Percentiles rank a stretch among this genome's conserved stretches.
Evolutionary conservation across 2,329 filamentous ascomycete genomes (phyloP).

Genomic region (Aspergillus brasiliensis): DNA sequence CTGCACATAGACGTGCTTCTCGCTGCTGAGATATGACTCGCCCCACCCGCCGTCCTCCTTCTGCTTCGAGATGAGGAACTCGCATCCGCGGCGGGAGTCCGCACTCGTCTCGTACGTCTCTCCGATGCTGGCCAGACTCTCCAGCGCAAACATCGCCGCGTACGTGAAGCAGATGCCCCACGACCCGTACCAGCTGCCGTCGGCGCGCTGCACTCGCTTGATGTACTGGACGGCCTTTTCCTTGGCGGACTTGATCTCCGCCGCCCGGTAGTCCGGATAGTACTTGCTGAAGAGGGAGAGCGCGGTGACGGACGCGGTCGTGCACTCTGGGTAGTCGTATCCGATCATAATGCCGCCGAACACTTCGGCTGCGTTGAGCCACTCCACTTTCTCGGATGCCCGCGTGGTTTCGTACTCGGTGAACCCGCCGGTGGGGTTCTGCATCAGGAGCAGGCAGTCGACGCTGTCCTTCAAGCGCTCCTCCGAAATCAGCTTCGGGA

Average conservation of each 20-base stretch:
- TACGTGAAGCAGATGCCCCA: slow-evolving; percentile 99
- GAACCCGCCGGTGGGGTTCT: slow-evolving; percentile 82
- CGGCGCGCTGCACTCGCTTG: slow-evolving; percentile 70
- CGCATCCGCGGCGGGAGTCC: slow-evolving; percentile 72
- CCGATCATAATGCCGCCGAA: slow-evolving; percentile 98
- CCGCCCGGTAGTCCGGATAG: slow-evolving; percentile 76
- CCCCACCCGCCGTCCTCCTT: slow-evolving; percentile 93
- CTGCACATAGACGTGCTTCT: slow-evolving; percentile 72
- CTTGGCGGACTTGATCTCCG: slow-evolving; percentile 75
- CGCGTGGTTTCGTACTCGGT: slow-evolving; percentile 86
- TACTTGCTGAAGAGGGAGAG: slow-evolving; percentile 78
- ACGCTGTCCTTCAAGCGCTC: slow-evolving; percentile 82
- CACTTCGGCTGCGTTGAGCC: slow-evolving; percentile 92
- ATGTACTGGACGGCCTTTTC: slow-evolving; percentile 78
- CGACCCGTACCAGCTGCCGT: slow-evolving; percentile 96
- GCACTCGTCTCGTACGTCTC: slow-evolving; percentile 77
- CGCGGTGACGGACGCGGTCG: slow-evolving; percentile 88
- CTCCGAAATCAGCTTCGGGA: slow-evolving; percentile 72
- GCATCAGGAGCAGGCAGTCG: slow-evolving; percentile 87
- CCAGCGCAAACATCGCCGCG: slow-evolving; percentile 92
- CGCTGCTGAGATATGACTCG: slow-evolving; percentile 86
- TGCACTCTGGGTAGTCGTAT: slow-evolving; percentile 98
- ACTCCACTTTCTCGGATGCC: slow-evolving; percentile 75
- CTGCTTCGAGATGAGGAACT: slow-evolving; percentile 84
- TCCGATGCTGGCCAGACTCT: slow-evolving; percentile 77